Conservation (phyloP, 805 yeast species). For the Candida khao-thaluensis region DNA sequence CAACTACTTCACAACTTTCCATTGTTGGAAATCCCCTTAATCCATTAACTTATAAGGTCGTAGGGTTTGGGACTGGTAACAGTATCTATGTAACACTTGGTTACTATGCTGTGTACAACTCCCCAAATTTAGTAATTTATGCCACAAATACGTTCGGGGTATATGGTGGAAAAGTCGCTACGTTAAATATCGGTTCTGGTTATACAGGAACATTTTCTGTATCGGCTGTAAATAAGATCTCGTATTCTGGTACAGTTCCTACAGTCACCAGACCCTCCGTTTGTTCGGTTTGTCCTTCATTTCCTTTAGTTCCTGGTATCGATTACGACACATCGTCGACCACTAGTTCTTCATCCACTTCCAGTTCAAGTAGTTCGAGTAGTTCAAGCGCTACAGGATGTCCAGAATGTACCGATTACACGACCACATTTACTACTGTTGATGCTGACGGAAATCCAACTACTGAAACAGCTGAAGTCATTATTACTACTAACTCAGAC, state of each 20-base stretch:
- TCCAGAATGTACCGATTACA: conserved; percentile 13
- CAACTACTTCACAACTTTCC: not conserved
- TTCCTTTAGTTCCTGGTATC: conserved; percentile 18
- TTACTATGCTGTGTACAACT: not conserved
- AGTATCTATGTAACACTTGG: not conserved
- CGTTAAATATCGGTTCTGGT: conserved; percentile 9
- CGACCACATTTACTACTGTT: conserved; percentile 13
- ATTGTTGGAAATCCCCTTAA: too few species aligned
- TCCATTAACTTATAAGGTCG: too few species aligned
- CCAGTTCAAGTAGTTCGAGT: conserved; percentile 7
- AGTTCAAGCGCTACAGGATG: not conserved
- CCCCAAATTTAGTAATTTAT: not conserved
- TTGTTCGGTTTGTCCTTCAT: conserved; percentile 17
- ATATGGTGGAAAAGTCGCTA: not conserved
- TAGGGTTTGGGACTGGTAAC: not conserved
- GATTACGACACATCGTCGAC: conserved; percentile 1
- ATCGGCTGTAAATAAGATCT: not conserved
- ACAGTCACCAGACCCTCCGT: conserved; percentile 11
- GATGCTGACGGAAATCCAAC: conserved; percentile 10
- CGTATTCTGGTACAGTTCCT: conserved; percentile 4
- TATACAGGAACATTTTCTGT: not conserved
- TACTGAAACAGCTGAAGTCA: conserved; percentile 6
- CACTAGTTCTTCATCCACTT: not conserved
- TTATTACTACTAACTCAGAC: conserved; percentile 12
- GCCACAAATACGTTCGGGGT: conserved; percentile 7